Percentiles rank a stretch among this genome's conserved stretches.
Conservation (phyloP, 2,329 filamentous ascomycete genomes). For the Thyridium curvatum region DNA sequence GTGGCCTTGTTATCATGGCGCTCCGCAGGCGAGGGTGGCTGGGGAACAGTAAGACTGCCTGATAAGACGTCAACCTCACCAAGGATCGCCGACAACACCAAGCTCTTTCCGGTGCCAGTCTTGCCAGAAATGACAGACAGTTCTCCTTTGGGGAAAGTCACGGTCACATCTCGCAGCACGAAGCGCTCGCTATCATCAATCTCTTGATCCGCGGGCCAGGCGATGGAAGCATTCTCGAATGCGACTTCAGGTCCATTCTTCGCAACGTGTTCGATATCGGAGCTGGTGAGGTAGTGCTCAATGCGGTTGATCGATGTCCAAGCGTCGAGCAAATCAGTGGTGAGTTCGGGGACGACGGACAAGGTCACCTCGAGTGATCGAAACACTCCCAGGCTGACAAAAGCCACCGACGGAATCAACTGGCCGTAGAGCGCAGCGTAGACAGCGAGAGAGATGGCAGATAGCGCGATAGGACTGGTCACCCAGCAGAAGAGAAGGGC, state of each 20-base stretch:
- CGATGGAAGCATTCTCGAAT: constrained; percentile 62
- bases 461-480: constrained; percentile 65
- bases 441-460: constrained; percentile 62
- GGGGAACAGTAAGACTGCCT: constrained; percentile 53
- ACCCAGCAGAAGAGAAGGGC: constrained; percentile 64
- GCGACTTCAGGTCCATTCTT: constrained; percentile 52
- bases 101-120: constrained; percentile 72
- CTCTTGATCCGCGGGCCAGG: constrained; percentile 65
- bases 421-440: constrained; percentile 60
- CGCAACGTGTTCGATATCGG: constrained; percentile 53
- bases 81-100: constrained; percentile 66
- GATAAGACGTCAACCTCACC: constrained; percentile 67
- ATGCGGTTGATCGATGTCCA: constrained; percentile 68
- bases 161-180: constrained; percentile 55
- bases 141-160: constrained; percentile 62
- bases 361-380: constrained; percentile 66
- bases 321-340: constrained; percentile 64
- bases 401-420: constrained; percentile 67
- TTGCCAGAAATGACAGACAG: constrained; percentile 71
- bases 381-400: constrained; percentile 72
- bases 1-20: constrained; percentile 59
- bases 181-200: constrained; percentile 55
- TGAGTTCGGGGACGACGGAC: constrained; percentile 65
- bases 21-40: constrained; percentile 40
- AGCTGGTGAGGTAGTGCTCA: constrained; percentile 61